Evolutionary conservation across 306 rosid genomes (phyloP).

Genomic region (Dalbergia cochinchinensis): DNA sequence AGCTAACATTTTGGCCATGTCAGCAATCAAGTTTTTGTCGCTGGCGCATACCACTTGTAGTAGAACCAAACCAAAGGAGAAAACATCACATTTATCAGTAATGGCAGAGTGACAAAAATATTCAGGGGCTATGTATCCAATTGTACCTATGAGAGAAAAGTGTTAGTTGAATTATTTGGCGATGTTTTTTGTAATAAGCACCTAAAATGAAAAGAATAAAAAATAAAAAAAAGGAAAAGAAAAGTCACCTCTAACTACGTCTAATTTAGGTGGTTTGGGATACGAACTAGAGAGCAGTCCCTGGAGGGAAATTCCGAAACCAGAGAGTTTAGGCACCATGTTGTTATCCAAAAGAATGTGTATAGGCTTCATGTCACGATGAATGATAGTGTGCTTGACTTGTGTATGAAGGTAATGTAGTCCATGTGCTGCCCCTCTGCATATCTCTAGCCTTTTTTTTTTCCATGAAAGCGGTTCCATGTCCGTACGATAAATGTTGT

Average conservation of each 20-base stretch:
- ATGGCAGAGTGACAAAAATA: fast-evolving
- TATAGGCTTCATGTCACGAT: not conserved
- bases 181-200: no score
- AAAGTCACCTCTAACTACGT: not conserved
- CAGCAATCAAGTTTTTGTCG: no score
- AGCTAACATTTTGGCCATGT: no score
- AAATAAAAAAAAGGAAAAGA: not conserved
- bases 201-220: not conserved
- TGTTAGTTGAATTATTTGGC: not conserved
- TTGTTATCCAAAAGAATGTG: conserved; percentile 11
- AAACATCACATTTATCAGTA: no score
- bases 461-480: conserved; percentile 18
- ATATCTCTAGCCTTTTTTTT: conserved; percentile 20
- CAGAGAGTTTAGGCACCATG: conserved; percentile 14
- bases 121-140: not conserved
- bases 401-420: conserved; percentile 44
- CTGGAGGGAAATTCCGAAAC: not conserved
- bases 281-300: not conserved
- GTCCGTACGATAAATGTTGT: not conserved
- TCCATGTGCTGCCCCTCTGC: conserved; percentile 23
- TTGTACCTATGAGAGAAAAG: not conserved
- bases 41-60: no score
- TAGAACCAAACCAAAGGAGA: no score
- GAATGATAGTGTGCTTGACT: conserved; percentile 29
- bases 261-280: not conserved